phyloP scores from a whole-genome alignment of 2,329 filamentous ascomycete species.

The Sodiomyces alkalinus region DNA sequence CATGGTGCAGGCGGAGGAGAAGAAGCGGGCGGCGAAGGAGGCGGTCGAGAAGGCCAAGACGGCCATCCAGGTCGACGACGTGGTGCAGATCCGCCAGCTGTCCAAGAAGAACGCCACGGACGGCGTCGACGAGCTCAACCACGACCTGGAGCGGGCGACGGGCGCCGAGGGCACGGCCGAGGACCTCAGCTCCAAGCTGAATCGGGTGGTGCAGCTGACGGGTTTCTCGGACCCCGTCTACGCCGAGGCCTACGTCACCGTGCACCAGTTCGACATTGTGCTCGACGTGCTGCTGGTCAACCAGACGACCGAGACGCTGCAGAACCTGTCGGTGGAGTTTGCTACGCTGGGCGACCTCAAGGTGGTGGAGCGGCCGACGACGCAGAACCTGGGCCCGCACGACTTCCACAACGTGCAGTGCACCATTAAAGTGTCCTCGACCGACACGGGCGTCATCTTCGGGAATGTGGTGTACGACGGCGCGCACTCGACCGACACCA shows the following conservation, averaged over 20 bases:
- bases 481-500: constrained; percentile 77
- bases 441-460: constrained; percentile 96
- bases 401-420: constrained; percentile 98
- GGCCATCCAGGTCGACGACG: constrained; percentile 89
- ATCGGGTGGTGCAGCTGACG: constrained; percentile 88
- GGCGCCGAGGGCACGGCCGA: constrained; percentile 74
- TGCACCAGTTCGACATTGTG: constrained; percentile 97
- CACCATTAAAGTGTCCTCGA: constrained; percentile 96
- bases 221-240: constrained; percentile 98
- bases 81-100: constrained; percentile 82
- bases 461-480: constrained; percentile 98
- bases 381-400: constrained; percentile 86
- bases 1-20: constrained; percentile 95
- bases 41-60: constrained; percentile 86
- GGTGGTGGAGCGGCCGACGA: constrained; percentile 90
- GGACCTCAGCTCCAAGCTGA: constrained; percentile 85
- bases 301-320: constrained; percentile 89
- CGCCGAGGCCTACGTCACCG: constrained; percentile 96
- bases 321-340: constrained; percentile 95
- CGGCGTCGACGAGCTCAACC: constrained; percentile 69
- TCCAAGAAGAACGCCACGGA: constrained; percentile 80
- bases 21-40: constrained; percentile 91
- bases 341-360: constrained; percentile 96
- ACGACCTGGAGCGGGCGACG: constrained; percentile 86
- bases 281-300: constrained; percentile 94